A percentile compares a stretch with the other conserved stretches of the same genome.
These are phyloP conservation scores for Fusarium tjaetaba DNA, from an alignment of 2,329 filamentous ascomycete genomes.

Conservation along the genomic window DNA sequence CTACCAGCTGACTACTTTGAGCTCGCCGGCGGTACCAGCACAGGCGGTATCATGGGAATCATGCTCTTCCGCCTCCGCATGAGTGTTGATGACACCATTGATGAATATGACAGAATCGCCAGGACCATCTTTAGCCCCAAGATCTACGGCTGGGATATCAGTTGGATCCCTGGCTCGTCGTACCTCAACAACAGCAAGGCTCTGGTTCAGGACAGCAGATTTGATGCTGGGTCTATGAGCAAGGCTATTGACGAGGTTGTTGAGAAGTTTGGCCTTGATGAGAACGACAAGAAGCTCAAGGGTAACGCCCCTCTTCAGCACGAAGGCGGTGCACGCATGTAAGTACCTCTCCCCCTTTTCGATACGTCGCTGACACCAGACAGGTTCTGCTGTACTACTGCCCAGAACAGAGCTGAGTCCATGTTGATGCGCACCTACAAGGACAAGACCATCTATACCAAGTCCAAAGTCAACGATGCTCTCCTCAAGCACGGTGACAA, in stretches of 20 bases:
- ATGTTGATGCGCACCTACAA: conserved; percentile 26
- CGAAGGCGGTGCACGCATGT: conserved; percentile 11
- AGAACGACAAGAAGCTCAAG: conserved; percentile 22
- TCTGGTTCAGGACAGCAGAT: conserved; percentile 19
- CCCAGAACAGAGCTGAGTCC: conserved; percentile 31
- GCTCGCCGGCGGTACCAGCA: conserved; percentile 30
- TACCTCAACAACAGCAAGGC: conserved; percentile 29
- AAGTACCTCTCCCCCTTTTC: accelerated
- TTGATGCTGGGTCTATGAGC: conserved; percentile 18
- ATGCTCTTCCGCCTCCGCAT: conserved; percentile 38
- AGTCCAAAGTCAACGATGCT: conserved; percentile 24
- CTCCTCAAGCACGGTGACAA: conserved; percentile 7
- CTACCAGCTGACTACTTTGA: conserved; percentile 29
- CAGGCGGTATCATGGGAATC: conserved; percentile 29
- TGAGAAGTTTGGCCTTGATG: conserved; percentile 22
- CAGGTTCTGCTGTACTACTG: conserved; percentile 18
- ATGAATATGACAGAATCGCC: conserved; percentile 29
- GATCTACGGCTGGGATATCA: conserved; percentile 21
- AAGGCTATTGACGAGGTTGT: conserved; percentile 29
- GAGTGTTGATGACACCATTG: conserved; percentile 25
- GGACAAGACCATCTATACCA: conserved; percentile 6
- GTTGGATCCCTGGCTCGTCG: conserved; percentile 1
- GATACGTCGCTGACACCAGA: not conserved
- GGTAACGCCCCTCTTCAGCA: conserved; percentile 29
- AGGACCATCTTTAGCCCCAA: conserved; percentile 29